phyloP scores from a whole-genome alignment of 2,329 filamentous ascomycete genomes.

The Canariomyces notabilis region DNA sequence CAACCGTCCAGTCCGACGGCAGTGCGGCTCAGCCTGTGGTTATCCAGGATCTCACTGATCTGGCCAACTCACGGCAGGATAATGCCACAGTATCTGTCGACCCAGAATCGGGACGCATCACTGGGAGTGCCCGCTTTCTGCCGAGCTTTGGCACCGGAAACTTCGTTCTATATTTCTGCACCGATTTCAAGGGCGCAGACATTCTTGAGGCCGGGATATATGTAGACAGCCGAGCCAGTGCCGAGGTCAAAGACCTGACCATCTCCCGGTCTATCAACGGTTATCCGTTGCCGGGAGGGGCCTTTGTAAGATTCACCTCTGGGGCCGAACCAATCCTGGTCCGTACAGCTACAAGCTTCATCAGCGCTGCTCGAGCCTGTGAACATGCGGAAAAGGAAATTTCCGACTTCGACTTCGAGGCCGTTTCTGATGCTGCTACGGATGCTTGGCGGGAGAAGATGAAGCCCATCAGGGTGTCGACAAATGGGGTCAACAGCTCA shows the following conservation, averaged over 20 bases:
- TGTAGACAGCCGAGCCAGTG: constrained; percentile 50
- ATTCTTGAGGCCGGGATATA: constrained; percentile 59
- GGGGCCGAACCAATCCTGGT: constrained; percentile 50
- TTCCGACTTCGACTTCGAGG: constrained; percentile 60
- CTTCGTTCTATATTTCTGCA: constrained; percentile 60
- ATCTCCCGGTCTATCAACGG: constrained; percentile 47
- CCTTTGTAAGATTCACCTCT: constrained; percentile 57
- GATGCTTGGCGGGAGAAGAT: constrained; percentile 59
- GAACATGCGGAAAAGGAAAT: constrained; percentile 63
- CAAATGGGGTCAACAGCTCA: constrained; percentile 46
- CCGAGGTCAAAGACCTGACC: constrained; percentile 41
- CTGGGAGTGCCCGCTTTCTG: constrained; percentile 55
- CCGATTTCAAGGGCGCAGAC: constrained; percentile 57
- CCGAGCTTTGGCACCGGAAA: constrained; percentile 61
- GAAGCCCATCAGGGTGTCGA: constrained; percentile 50
- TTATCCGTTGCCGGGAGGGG: constrained; percentile 55
- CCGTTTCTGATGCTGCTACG: constrained; percentile 46
- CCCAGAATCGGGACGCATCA: constrained; percentile 52
- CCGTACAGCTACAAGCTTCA: constrained; percentile 65
- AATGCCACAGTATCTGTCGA: constrained; percentile 55
- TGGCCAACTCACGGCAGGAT: constrained; percentile 55
- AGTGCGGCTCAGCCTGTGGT: constrained; percentile 52
- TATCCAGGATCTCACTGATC: constrained; percentile 60
- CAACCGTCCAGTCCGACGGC: constrained; percentile 33
- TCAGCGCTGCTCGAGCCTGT: constrained; percentile 62